A percentile compares a stretch with the other conserved stretches of the same genome.
phyloP scores from a whole-genome alignment of 148 eudicot genomes.

The Salicornia ramosissima region DNA sequence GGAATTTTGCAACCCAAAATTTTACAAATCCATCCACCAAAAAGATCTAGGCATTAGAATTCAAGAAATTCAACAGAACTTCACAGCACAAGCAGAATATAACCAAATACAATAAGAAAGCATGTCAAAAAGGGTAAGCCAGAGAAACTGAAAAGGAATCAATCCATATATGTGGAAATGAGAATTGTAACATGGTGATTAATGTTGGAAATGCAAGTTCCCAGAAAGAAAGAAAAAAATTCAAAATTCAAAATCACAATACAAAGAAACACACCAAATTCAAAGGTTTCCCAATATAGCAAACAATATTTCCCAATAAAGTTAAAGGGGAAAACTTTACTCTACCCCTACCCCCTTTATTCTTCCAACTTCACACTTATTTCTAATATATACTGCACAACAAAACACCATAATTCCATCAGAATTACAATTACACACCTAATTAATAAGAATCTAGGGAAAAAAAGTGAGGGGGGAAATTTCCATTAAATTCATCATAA shows the following conservation, averaged over 20 bases:
- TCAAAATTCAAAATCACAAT: slow-evolving; percentile 1
- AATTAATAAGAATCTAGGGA: slow-evolving; percentile 9
- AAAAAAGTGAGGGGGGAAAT: neutral
- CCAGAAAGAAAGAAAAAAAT: neutral
- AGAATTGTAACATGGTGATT: neutral
- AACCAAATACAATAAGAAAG: neutral
- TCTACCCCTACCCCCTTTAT: slow-evolving; percentile 10
- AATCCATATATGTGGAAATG: neutral
- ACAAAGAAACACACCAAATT: slow-evolving; percentile 2
- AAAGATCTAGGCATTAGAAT: neutral
- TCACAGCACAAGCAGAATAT: neutral
- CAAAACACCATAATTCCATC: slow-evolving; percentile 7
- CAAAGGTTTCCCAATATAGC: slow-evolving; percentile 24
- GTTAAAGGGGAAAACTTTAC: neutral
- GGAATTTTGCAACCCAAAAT: neutral
- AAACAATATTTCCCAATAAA: slow-evolving; percentile 19
- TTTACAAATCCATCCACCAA: neutral
- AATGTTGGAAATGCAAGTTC: slow-evolving; percentile 10
- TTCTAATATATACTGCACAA: neutral
- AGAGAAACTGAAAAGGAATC: neutral
- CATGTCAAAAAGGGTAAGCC: neutral
- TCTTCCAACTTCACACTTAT: slow-evolving; percentile 2
- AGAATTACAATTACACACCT: slow-evolving; percentile 8
- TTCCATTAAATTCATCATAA: neutral
- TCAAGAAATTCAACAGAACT: neutral